phyloP scores from a whole-genome alignment of 495 filamentous ascomycete genomes.

The Haplographium delicatum region DNA sequence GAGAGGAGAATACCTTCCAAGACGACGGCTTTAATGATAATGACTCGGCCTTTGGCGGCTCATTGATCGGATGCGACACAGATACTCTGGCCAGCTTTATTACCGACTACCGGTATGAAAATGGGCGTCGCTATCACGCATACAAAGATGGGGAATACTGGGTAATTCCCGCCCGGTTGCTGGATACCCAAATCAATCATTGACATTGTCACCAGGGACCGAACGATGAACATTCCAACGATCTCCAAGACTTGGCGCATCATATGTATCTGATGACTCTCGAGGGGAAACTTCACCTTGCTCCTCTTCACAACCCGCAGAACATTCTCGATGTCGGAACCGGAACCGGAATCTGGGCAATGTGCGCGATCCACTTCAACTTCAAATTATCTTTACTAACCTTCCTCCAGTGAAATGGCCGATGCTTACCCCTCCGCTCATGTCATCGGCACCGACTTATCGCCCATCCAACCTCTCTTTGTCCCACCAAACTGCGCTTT shows the following conservation, averaged over 20 bases:
- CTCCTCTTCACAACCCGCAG: conserved; percentile 47
- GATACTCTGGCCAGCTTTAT: conserved; percentile 21
- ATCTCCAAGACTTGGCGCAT: conserved; percentile 28
- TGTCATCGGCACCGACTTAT: conserved; percentile 43
- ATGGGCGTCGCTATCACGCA: conserved; percentile 26
- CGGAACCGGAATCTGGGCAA: conserved; percentile 47
- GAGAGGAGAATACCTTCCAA: neutral
- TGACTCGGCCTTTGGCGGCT: conserved; percentile 18
- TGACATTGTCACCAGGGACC: conserved; percentile 8
- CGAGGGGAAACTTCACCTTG: conserved; percentile 51
- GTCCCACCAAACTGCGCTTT: conserved; percentile 45
- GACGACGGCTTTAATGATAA: conserved; percentile 7
- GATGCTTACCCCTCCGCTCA: conserved; percentile 27
- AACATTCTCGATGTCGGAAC: conserved; percentile 66
- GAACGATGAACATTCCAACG: conserved; percentile 17
- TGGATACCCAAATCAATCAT: neutral
- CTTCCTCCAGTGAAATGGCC: conserved; percentile 35
- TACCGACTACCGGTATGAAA: conserved; percentile 23
- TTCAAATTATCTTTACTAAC: neutral
- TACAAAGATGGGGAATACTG: conserved; percentile 26
- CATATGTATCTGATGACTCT: conserved; percentile 42
- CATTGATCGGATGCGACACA: conserved; percentile 19
- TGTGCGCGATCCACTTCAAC: conserved; percentile 22
- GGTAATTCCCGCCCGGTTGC: neutral
- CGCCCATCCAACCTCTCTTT: conserved; percentile 39